These are phyloP conservation scores for Verticillium albo-atrum DNA, from an alignment of 2,329 filamentous ascomycete species.

Conservation along the genomic window DNA sequence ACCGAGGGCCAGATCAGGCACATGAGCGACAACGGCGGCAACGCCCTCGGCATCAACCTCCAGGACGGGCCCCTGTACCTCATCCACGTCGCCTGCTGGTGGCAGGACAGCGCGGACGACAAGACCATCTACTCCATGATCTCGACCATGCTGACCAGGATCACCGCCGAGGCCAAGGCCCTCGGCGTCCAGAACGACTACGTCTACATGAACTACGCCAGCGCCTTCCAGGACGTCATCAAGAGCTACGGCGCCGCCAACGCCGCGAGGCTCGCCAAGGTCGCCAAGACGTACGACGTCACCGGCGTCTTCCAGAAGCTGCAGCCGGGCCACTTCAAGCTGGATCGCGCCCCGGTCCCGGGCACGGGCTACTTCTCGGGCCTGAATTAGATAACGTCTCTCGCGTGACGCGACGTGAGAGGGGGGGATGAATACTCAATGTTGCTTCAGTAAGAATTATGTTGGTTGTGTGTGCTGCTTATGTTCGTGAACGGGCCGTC, in stretches of 20 bases:
- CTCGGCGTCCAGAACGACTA: constrained; percentile 13
- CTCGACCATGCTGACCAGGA: neutral
- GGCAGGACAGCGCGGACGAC: constrained; percentile 15
- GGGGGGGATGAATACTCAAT: too few relatives aligned
- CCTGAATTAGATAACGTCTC: neutral
- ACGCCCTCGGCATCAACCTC: constrained; percentile 27
- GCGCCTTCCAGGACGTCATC: constrained; percentile 30
- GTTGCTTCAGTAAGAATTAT: too few relatives aligned
- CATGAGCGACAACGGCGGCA: constrained; percentile 32
- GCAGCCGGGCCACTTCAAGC: constrained; percentile 24
- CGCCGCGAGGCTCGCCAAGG: constrained; percentile 19
- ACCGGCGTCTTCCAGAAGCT: constrained; percentile 25
- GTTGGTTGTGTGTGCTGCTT: too few relatives aligned
- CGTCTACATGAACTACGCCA: constrained; percentile 40
- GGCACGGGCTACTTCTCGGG: constrained; percentile 6
- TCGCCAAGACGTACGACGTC: constrained; percentile 28
- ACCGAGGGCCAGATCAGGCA: constrained; percentile 27
- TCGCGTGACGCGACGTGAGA: too few relatives aligned
- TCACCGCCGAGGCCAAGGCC: constrained; percentile 1
- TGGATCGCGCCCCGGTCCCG: constrained; percentile 11
- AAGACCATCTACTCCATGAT: constrained; percentile 11
- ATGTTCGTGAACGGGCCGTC: too few relatives aligned
- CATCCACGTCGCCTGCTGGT: constrained; percentile 15
- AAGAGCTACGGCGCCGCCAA: constrained; percentile 32
- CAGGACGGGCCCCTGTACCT: constrained; percentile 19